Conservation (phyloP, 2,329 filamentous ascomycete genomes). For the Fusarium cyanostomum region DNA sequence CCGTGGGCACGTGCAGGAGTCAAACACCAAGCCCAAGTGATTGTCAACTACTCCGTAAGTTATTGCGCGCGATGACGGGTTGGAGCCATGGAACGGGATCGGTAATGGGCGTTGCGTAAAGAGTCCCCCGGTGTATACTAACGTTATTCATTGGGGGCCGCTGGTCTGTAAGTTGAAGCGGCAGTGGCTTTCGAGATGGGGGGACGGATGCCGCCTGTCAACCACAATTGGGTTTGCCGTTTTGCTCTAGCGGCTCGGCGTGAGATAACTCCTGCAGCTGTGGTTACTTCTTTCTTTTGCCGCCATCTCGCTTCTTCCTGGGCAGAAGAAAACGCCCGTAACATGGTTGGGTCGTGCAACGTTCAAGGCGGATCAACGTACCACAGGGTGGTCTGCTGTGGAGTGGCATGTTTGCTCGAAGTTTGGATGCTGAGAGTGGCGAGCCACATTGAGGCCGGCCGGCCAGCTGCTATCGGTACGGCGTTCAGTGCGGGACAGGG, state of each 20-base stretch:
- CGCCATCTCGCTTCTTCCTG: slow-evolving; percentile 2
- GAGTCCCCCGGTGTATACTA: too few relatives aligned
- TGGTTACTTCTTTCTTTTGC: slow-evolving; percentile 8
- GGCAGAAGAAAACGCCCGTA: slow-evolving; percentile 5
- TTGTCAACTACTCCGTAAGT: not conserved
- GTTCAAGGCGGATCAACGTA: slow-evolving; percentile 16
- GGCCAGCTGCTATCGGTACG: not conserved
- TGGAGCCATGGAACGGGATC: not conserved
- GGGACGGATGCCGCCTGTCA: not conserved
- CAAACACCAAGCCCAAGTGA: not conserved
- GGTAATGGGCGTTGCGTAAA: too few relatives aligned
- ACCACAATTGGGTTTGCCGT: not conserved
- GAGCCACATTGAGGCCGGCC: slow-evolving; percentile 17
- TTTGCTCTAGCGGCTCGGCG: not conserved
- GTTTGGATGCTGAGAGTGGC: slow-evolving; percentile 14
- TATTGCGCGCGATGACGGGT: not conserved
- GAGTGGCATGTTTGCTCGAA: slow-evolving; percentile 17
- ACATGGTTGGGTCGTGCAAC: not conserved
- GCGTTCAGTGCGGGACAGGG: too few relatives aligned
- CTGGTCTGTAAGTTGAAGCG: too few relatives aligned
- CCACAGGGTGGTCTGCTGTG: slow-evolving; percentile 8
- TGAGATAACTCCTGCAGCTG: slow-evolving; percentile 1
- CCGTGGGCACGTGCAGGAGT: slow-evolving; percentile 8
- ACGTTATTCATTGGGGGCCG: too few relatives aligned
- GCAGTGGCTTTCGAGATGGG: too few relatives aligned